Percentiles rank a stretch among this genome's conserved stretches.
These are phyloP conservation scores for Malus hybrid DNA, from an alignment of 331 rosid species.

Conservation along the genomic window DNA sequence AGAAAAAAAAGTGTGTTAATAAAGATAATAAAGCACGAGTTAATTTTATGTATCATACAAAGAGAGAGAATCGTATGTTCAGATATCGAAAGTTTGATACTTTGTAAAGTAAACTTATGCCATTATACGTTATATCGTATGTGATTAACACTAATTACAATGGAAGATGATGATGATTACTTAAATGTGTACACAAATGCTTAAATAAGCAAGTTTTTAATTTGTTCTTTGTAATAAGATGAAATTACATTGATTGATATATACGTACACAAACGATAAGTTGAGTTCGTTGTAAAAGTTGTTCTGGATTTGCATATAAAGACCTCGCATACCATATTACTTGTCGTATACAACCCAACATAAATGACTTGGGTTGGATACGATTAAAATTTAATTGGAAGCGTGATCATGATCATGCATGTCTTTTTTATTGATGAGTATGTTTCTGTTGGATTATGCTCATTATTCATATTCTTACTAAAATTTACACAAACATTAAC, in stretches of 20 bases:
- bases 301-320: neutral
- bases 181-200: neutral
- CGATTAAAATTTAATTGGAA: neutral
- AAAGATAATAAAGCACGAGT: too few species aligned
- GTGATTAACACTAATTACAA: too few species aligned
- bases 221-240: neutral
- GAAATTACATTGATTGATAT: neutral
- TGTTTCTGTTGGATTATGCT: too few species aligned
- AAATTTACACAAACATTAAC: neutral
- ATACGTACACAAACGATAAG: neutral
- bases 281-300: neutral
- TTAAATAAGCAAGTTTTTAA: neutral
- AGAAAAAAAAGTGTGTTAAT: too few species aligned
- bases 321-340: neutral
- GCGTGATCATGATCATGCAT: neutral
- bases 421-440: neutral
- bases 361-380: neutral
- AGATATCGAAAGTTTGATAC: too few species aligned
- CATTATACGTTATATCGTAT: too few species aligned
- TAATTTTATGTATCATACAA: too few species aligned
- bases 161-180: neutral
- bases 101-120: too few species aligned
- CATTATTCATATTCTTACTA: neutral
- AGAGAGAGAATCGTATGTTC: too few species aligned
- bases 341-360: neutral